Evolutionary conservation across 2,329 filamentous ascomycete species (phyloP).

Genomic region (Lecanicillium sp.): DNA sequence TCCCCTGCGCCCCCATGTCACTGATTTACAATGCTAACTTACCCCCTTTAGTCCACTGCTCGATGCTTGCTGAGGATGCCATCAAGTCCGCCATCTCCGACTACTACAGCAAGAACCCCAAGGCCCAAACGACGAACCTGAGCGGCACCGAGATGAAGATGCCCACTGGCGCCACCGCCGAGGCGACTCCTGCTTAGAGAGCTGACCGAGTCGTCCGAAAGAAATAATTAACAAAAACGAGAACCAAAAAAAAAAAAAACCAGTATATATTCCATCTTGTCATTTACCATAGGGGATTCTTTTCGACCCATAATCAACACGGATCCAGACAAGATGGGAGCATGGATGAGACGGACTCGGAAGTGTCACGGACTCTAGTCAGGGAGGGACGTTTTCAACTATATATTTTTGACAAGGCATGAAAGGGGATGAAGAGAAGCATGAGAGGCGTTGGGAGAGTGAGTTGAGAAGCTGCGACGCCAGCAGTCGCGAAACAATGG

Average conservation of each 20-base stretch:
- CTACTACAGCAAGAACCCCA: constrained; percentile 72
- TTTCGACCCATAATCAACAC: too few species aligned
- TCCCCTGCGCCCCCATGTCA: background rate
- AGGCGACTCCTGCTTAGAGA: constrained; percentile 20
- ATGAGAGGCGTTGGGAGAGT: too few species aligned
- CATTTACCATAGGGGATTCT: too few species aligned
- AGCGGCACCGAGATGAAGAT: constrained; percentile 56
- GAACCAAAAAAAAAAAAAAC: background rate
- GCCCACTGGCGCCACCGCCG: constrained; percentile 46
- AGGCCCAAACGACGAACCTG: constrained; percentile 60
- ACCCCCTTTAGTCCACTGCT: constrained; percentile 69
- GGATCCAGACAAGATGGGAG: too few species aligned
- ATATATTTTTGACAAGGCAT: too few species aligned
- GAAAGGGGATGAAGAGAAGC: too few species aligned
- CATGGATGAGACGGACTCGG: too few species aligned
- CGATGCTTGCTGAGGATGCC: constrained; percentile 85
- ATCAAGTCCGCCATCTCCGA: constrained; percentile 88
- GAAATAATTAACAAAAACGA: constrained; percentile 5
- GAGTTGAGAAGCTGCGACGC: too few species aligned
- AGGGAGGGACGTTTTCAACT: too few species aligned
- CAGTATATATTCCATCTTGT: too few species aligned
- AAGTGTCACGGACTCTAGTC: too few species aligned
- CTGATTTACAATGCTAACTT: constrained; percentile 23
- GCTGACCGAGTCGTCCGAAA: background rate
- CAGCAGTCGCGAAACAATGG: too few species aligned